phyloP scores from a whole-genome alignment of 768 basidiomycete species.

The Tulasnella sp. region DNA sequence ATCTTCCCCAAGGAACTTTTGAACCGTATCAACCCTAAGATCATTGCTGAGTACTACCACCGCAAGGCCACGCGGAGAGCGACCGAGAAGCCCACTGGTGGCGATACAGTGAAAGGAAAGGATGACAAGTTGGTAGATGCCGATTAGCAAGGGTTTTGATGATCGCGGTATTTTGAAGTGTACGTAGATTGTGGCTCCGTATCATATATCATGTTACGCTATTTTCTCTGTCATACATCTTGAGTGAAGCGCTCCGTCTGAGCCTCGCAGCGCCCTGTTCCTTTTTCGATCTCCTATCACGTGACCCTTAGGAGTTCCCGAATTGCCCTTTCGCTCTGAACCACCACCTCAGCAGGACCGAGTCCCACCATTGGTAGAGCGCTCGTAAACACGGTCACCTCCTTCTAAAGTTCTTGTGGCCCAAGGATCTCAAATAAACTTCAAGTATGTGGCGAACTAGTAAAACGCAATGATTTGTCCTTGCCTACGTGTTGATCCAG shows the following conservation, averaged over 20 bases:
- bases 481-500: background rate
- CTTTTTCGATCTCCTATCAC: background rate
- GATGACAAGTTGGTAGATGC: constrained; percentile 24
- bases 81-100: constrained; percentile 48
- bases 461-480: background rate
- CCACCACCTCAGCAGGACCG: background rate
- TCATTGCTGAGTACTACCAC: constrained; percentile 87
- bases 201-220: background rate
- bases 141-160: background rate
- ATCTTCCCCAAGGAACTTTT: constrained; percentile 99
- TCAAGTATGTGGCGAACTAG: background rate
- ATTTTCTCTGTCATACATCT: background rate
- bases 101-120: constrained; percentile 14
- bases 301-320: background rate
- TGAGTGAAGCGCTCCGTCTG: too few species aligned
- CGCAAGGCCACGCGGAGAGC: constrained; percentile 71
- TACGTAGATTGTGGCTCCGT: background rate
- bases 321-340: background rate
- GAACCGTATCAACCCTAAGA: constrained; percentile 96
- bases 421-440: background rate
- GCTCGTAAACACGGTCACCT: background rate
- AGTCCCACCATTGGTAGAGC: background rate
- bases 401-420: background rate
- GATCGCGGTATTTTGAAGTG: background rate
- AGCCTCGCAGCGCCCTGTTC: too few species aligned